Percentiles rank a stretch among this genome's conserved stretches.
These are phyloP conservation scores for Cercophora scortea DNA, from an alignment of 495 filamentous ascomycete species.

Conservation along the genomic window DNA sequence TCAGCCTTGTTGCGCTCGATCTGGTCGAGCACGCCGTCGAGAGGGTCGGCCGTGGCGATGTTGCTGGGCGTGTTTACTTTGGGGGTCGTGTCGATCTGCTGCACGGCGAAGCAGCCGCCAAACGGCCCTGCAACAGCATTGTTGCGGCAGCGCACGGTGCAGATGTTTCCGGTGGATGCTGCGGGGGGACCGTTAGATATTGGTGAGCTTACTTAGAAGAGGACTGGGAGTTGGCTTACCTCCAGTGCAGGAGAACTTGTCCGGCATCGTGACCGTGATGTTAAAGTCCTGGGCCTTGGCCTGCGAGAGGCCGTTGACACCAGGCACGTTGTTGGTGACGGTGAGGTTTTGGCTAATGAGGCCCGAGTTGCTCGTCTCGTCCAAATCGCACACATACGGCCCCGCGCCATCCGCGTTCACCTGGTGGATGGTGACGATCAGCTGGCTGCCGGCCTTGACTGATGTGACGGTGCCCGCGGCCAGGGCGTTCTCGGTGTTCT, in stretches of 20 bases:
- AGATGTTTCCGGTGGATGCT: constrained; percentile 43
- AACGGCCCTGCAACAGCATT: constrained; percentile 49
- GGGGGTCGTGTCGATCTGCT: constrained; percentile 30
- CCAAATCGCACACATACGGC: constrained; percentile 43
- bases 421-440: constrained; percentile 42
- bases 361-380: constrained; percentile 37
- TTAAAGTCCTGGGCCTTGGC: constrained; percentile 37
- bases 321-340: constrained; percentile 38
- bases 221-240: constrained; percentile 7
- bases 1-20: constrained; percentile 25
- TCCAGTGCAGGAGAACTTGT: constrained; percentile 30
- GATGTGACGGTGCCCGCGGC: constrained; percentile 34
- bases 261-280: constrained; percentile 38
- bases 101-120: constrained; percentile 41
- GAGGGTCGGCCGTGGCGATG: constrained; percentile 19
- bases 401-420: constrained; percentile 51
- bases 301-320: constrained; percentile 39
- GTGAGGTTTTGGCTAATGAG: constrained; percentile 31
- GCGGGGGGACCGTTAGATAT: not conserved
- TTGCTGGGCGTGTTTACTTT: constrained; percentile 27
- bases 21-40: constrained; percentile 23
- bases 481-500: constrained; percentile 43
- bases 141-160: constrained; percentile 50
- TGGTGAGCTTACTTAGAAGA: not conserved
- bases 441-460: constrained; percentile 28